Base-by-base conservation (phyloP, 805 yeast species). In the Hanseniaspora meyeri region DNA sequence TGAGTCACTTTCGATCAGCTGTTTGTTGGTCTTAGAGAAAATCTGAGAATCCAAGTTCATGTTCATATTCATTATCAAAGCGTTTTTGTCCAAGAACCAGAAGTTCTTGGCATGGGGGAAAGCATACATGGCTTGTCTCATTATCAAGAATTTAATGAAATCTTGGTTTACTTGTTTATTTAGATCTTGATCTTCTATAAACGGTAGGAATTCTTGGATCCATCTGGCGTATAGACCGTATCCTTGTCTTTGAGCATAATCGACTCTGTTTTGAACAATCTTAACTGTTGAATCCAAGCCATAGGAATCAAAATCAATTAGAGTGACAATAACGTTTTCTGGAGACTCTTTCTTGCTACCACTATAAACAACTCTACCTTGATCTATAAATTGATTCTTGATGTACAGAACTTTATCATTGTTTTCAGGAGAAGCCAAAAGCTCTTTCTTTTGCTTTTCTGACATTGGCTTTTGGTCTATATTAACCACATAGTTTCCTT, bases 101-200 rank as follows among this genome's bases (percentile, higher is more conserved):
- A 90, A 83, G 74, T 87, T 85, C 66, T 87, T 81, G n/a, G 96
- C 85, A 49, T 82, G 74, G 1, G 97, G 97, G 73, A 89, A 89
- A 0, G 95, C 93, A 67, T 79, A 80, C 83, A 91, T 81, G n/a
- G 97, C 97, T 45, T 90, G 93, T 59, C 95, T 77, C 66, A 87
- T 67, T 55, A 65, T 51, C 55, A 68, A 34, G 29, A 64, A 66
- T 60, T 62, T 69, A 32, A 63, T 58, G 45, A 49, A 62, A 14
- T 67, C 68, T 51, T 63, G 61, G 53, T 58, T 57, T 4, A 53
- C 32, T 20, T 38, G 47, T 19, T 57, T 51, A 6, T 58, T 58
- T 69, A 60, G 70, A 68, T 58, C 72, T 69, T 62, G 75, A 68
- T 74, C 74, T 56, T 78, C 74, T 57, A 83, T 62, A 16, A 75